Evolutionary conservation across 805 yeast species (phyloP).

Genomic region (Cyberlindnera misumaiensis): DNA sequence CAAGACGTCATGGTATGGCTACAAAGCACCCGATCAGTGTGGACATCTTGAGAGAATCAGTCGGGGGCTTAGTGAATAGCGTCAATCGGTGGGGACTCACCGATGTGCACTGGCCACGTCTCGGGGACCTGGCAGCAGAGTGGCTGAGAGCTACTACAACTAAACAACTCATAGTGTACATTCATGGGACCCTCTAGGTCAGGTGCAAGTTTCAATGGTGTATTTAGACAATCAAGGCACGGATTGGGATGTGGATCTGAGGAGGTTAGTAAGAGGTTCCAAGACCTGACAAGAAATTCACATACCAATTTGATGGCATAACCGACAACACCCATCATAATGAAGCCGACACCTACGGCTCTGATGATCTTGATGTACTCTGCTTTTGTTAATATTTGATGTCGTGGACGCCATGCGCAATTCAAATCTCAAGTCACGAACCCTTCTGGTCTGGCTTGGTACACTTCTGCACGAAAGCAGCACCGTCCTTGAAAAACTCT

Average conservation of each 20-base stretch:
- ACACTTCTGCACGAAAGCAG: conserved; percentile 83
- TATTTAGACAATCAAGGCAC: conserved; percentile 81
- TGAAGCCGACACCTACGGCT: conserved; percentile 95
- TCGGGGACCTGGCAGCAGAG: no score
- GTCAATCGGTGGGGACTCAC: no score
- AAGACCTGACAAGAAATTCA: conserved; percentile 2
- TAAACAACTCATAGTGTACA: no score
- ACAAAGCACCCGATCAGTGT: no score
- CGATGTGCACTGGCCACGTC: no score
- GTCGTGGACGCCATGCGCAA: no score
- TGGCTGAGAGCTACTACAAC: no score
- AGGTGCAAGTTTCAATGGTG: not conserved
- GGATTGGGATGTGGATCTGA: conserved; percentile 83
- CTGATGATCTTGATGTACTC: conserved; percentile 85
- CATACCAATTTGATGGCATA: conserved; percentile 78
- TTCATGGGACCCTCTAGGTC: not conserved
- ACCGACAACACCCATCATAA: conserved; percentile 97
- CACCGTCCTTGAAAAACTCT: conserved; percentile 88
- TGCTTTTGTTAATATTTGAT: conserved; percentile 15
- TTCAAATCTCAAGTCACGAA: conserved; percentile 26
- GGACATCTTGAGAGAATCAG: no score
- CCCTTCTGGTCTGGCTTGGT: conserved; percentile 85
- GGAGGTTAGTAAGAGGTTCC: not conserved
- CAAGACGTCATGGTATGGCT: no score
- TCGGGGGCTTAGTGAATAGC: no score